phyloP scores from a whole-genome alignment of 2,329 filamentous ascomycete genomes.

The Zasmidium angulare region DNA sequence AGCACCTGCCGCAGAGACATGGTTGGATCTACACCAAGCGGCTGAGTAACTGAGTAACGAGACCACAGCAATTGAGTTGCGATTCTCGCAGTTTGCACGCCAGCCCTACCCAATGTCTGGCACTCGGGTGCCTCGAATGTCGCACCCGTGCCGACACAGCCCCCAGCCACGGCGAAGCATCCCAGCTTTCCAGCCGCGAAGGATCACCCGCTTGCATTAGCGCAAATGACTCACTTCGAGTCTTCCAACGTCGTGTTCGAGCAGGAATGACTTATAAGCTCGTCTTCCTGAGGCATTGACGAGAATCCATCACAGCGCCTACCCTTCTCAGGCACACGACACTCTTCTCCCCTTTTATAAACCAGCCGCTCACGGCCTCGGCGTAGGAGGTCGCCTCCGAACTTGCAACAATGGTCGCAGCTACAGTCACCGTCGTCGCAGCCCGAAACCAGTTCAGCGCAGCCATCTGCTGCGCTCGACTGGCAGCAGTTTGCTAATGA shows the following conservation, averaged over 20 bases:
- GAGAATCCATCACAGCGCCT: background rate
- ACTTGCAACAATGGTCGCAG: constrained; percentile 16
- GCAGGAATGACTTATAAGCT: background rate
- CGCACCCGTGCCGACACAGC: too few relatives aligned
- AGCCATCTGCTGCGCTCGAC: background rate
- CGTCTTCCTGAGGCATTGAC: background rate
- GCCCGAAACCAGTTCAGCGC: background rate
- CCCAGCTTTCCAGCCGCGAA: too few relatives aligned
- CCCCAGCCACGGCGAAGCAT: too few relatives aligned
- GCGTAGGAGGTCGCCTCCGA: constrained; percentile 8
- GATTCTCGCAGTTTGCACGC: too few relatives aligned
- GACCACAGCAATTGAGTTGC: too few relatives aligned
- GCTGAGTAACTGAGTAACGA: too few relatives aligned
- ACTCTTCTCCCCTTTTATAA: background rate
- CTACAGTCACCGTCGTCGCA: background rate
- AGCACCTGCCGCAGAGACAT: too few relatives aligned
- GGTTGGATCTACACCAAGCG: too few relatives aligned
- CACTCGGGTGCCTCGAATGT: too few relatives aligned
- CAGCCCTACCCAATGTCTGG: too few relatives aligned
- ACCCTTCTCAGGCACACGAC: background rate
- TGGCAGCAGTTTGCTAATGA: constrained; percentile 6
- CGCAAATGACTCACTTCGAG: constrained; percentile 7
- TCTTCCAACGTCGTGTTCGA: background rate
- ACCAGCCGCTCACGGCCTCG: constrained; percentile 12
- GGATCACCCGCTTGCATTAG: background rate